These are phyloP conservation scores for Podospora fimiseda DNA, from an alignment of 495 filamentous ascomycete species.

Conservation along the genomic window DNA sequence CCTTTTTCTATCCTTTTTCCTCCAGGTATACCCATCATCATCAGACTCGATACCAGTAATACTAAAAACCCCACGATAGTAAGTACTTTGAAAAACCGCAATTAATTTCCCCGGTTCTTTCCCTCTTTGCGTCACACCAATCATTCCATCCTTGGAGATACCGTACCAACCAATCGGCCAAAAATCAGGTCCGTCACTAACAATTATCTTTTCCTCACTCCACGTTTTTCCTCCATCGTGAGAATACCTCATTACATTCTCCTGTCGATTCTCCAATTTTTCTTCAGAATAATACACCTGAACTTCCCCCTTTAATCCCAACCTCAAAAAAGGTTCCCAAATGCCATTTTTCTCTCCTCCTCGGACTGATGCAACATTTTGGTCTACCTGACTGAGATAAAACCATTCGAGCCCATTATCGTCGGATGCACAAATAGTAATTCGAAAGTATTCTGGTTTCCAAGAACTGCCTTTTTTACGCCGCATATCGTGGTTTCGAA, in stretches of 20 bases:
- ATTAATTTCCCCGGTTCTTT: slow-evolving; percentile 3
- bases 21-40: slow-evolving; percentile 13
- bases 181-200: not conserved
- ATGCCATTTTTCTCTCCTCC: slow-evolving; percentile 2
- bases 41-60: not conserved
- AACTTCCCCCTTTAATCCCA: slow-evolving; percentile 2
- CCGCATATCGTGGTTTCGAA: slow-evolving; percentile 52
- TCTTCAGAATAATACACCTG: slow-evolving; percentile 15
- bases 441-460: no score
- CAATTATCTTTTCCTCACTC: not conserved
- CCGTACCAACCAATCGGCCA: not conserved
- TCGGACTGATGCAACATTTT: not conserved
- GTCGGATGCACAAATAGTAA: slow-evolving; percentile 10
- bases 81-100: not conserved
- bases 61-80: not conserved
- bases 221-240: slow-evolving; percentile 7
- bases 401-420: slow-evolving; percentile 3
- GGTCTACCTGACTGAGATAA: slow-evolving; percentile 6
- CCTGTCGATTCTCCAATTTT: not conserved
- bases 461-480: slow-evolving; percentile 29
- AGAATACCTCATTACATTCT: slow-evolving; percentile 10
- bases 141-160: slow-evolving; percentile 15
- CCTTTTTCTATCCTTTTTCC: slow-evolving; percentile 1
- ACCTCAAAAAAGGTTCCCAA: slow-evolving; percentile 17
- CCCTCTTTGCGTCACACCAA: slow-evolving; percentile 7